Evolutionary conservation across 2,329 filamentous ascomycete species (phyloP).

Genomic region (Aspergillus eucalypticola): DNA sequence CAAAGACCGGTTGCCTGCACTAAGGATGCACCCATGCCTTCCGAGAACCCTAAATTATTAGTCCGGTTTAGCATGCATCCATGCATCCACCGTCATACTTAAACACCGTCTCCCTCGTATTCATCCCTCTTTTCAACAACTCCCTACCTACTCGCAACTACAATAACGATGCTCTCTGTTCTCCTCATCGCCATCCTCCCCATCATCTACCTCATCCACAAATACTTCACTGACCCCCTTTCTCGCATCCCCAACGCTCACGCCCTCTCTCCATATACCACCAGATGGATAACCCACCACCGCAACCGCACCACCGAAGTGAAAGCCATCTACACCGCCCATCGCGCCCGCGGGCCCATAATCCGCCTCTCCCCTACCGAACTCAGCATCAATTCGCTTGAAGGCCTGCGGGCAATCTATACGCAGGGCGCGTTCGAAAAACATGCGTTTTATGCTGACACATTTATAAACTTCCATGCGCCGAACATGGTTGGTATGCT

Average conservation of each 20-base stretch:
- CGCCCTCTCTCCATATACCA: constrained; percentile 61
- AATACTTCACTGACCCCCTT: constrained; percentile 27
- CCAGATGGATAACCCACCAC: constrained; percentile 63
- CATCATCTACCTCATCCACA: constrained; percentile 20
- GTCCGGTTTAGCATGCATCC: too few relatives aligned
- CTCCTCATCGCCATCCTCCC: not conserved
- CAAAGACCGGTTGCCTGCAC: too few relatives aligned
- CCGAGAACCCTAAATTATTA: too few relatives aligned
- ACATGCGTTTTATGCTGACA: constrained; percentile 62
- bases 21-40: too few relatives aligned
- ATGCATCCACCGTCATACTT: too few relatives aligned
- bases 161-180: not conserved
- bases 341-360: constrained; percentile 57
- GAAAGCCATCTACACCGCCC: constrained; percentile 56
- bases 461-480: constrained; percentile 65
- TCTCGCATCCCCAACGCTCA: constrained; percentile 40
- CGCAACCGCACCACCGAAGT: constrained; percentile 60
- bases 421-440: constrained; percentile 66
- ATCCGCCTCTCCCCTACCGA: constrained; percentile 64
- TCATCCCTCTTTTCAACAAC: not conserved
- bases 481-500: constrained; percentile 67
- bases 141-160: not conserved
- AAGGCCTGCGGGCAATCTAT: constrained; percentile 61
- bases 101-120: not conserved
- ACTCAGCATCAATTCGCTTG: constrained; percentile 64